Evolutionary conservation across 345 rosid species (phyloP), one percentile per base, ranked within the genome.

Genomic region (Capsella bursapastoris): DNA sequence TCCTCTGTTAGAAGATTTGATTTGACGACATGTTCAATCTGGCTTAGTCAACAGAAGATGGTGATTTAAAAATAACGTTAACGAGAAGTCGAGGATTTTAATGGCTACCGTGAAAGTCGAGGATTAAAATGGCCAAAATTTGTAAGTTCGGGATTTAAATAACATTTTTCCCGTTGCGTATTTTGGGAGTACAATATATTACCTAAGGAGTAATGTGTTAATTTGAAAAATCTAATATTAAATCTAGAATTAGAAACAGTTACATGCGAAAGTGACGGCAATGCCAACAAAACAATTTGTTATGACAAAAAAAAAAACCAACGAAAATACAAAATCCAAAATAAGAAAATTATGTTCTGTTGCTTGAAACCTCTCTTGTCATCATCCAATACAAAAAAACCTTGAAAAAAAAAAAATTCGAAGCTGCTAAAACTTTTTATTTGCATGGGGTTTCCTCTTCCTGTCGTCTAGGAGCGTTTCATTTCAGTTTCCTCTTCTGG

Each of bases 361-460:
- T 58, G 49, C 68, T 60, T 38, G 58, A 38, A 75, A 35, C 37
- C 53, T 48, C 53, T 75, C 68, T 58, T 47, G 8, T 50, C 67
- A 67, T 67, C 53, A 25, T 75, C 53, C 52, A 67, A 58, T 11
- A 9, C n/a, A 45, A 64, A 74, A 22, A 66, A 47, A 28, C 56
- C n/a, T 72, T n/a, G 7, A 28, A 12, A 38, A 51, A 16, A 57
- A 1, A 22, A 22, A 3, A 3, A 34, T 61, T 52, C 31, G 59
- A 52, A 40, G 72, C 72, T 64, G 37, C 68, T 47, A n/a, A 45
- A 31, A 45, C 45, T 48, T 66, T 31, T 25, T 22, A 15, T 65
- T 3, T 60, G n/a, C 35, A 71, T 74, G 81, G 79, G 71, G 64
- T 72, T 75, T 63, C 76, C 64, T 73, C 80, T 68, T 28, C 66